Conservation (phyloP, 441 rosid species). For the Arabidopsis lyrata region DNA sequence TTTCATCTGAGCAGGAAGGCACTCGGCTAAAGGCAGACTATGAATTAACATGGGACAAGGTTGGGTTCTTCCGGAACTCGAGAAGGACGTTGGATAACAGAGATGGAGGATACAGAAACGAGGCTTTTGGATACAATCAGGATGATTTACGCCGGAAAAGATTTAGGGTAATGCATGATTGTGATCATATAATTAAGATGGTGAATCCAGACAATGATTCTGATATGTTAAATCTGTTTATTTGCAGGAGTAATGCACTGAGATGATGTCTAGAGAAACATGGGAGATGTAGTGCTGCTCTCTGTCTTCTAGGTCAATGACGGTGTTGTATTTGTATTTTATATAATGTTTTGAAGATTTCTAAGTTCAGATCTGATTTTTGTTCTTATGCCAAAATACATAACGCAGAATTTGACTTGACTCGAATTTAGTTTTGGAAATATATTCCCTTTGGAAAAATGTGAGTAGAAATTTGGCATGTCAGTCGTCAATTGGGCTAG, state of each 20-base stretch:
- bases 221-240: slow-evolving; percentile 22
- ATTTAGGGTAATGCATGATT: slow-evolving; percentile 62
- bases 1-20: slow-evolving; percentile 68
- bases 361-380: slow-evolving; percentile 12
- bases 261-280: slow-evolving; percentile 19
- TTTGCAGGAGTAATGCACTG: slow-evolving; percentile 42
- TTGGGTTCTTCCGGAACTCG: slow-evolving; percentile 68
- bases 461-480: neutral
- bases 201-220: slow-evolving; percentile 7
- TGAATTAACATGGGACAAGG: slow-evolving; percentile 84
- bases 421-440: neutral
- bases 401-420: neutral
- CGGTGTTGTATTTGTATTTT: slow-evolving; percentile 25
- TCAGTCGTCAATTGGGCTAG: neutral
- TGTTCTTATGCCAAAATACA: slow-evolving; percentile 5
- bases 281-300: neutral
- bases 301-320: neutral
- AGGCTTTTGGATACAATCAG: slow-evolving; percentile 50
- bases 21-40: slow-evolving; percentile 83
- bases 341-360: slow-evolving; percentile 24
- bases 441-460: neutral
- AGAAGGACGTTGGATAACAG: slow-evolving; percentile 50
- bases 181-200: slow-evolving; percentile 9
- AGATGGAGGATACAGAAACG: slow-evolving; percentile 49
- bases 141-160: slow-evolving; percentile 75